Conservation (phyloP, 1,284 basidiomycete species). For the Cryptococcus maquisensis region DNA sequence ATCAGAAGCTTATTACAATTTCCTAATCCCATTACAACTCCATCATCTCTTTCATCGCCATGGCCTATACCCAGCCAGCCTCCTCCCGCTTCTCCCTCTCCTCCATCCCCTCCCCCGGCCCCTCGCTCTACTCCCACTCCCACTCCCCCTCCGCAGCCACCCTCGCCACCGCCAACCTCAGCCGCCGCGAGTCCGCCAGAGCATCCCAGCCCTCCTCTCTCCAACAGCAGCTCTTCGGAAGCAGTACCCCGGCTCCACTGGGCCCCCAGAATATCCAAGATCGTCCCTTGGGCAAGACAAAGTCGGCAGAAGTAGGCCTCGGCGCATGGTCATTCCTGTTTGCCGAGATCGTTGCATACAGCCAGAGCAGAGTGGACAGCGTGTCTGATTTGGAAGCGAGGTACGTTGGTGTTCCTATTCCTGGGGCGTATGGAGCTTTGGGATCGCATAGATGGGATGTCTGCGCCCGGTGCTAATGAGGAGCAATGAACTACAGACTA, state of each 20-base stretch:
- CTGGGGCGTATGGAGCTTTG: background rate
- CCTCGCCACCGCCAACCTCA: constrained; percentile 6
- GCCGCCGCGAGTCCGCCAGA: constrained; percentile 10
- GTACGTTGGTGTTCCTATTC: constrained; percentile 44
- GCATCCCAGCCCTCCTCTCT: constrained; percentile 16
- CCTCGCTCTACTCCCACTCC: constrained; percentile 11
- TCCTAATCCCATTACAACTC: constrained; percentile 1
- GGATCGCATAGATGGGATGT: no score
- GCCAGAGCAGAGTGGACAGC: constrained; percentile 87
- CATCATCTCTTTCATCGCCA: background rate
- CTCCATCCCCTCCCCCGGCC: constrained; percentile 13
- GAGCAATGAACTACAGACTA: constrained; percentile 55
- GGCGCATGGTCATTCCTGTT: constrained; percentile 84
- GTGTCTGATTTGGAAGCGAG: constrained; percentile 89
- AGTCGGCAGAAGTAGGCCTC: constrained; percentile 71
- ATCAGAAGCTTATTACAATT: background rate
- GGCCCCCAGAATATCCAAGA: constrained; percentile 59
- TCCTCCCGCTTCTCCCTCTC: constrained; percentile 16
- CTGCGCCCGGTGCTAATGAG: background rate
- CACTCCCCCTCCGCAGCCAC: constrained; percentile 16
- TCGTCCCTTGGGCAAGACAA: constrained; percentile 74
- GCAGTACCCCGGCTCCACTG: background rate
- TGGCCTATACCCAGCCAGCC: constrained; percentile 9
- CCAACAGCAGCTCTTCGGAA: constrained; percentile 26
- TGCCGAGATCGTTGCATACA: constrained; percentile 88